Percentiles rank a stretch among this genome's conserved stretches.
phyloP scores from a whole-genome alignment of 164 flowering plant species.

The Litsea cubeba region DNA sequence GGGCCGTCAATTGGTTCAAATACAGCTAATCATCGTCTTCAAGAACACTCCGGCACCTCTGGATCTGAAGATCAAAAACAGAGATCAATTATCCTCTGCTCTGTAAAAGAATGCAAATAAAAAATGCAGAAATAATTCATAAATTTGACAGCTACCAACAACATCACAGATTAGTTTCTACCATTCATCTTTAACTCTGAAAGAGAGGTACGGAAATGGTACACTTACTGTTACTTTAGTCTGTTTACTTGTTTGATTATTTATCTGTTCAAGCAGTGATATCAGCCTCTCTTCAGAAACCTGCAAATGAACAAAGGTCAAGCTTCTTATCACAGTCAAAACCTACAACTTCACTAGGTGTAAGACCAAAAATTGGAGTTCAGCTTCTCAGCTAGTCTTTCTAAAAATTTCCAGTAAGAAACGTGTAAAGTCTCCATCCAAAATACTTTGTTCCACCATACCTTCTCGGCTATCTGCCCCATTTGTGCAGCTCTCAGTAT shows the following conservation, averaged over 20 bases:
- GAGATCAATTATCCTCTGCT: no score
- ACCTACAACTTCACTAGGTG: no score
- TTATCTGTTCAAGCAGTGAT: slow-evolving; percentile 86
- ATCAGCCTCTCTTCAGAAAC: slow-evolving; percentile 92
- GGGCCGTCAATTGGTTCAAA: no score
- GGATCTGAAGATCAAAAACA: slow-evolving; percentile 47
- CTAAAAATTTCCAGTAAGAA: no score
- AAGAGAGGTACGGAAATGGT: no score
- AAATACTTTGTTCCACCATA: slow-evolving; percentile 7
- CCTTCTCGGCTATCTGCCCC: slow-evolving; percentile 97
- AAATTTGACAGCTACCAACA: no score
- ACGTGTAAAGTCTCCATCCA: no score
- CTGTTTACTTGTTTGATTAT: slow-evolving; percentile 80
- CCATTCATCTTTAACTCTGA: no score
- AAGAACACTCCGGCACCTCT: slow-evolving; percentile 88
- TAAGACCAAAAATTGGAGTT: no score
- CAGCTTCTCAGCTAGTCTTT: no score
- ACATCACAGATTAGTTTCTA: no score
- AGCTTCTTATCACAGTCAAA: background rate
- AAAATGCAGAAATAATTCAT: background rate
- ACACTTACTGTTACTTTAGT: slow-evolving; percentile 93
- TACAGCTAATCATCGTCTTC: slow-evolving; percentile 29
- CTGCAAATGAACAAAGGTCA: slow-evolving; percentile 23
- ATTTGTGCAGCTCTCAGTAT: slow-evolving; percentile 79
- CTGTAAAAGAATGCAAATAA: background rate